Conservation (phyloP, 352 stramenopile genomes). For the Lagenidium giganteum region DNA sequence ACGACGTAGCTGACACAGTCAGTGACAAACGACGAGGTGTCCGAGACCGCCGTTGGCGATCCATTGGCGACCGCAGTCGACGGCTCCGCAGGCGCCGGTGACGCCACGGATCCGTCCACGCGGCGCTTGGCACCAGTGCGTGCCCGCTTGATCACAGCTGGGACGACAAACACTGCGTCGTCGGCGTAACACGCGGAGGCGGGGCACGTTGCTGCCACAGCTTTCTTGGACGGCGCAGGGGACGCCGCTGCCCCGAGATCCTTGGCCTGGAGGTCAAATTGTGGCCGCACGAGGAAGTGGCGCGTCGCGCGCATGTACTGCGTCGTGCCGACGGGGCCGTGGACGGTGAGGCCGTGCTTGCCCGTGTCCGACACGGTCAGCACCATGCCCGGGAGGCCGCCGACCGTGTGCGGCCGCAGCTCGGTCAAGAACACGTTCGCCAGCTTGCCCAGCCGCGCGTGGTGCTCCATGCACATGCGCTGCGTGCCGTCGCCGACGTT, state of each 20-base stretch:
- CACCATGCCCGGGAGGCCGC: constrained; percentile 84
- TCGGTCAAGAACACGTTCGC: constrained; percentile 84
- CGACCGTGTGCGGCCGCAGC: constrained; percentile 68
- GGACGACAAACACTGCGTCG: constrained; percentile 50
- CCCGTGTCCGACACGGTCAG: constrained; percentile 86
- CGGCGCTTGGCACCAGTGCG: constrained; percentile 51
- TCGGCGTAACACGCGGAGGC: constrained; percentile 49
- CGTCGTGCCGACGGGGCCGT: constrained; percentile 61
- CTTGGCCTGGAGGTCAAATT: constrained; percentile 45
- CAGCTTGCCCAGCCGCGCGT: constrained; percentile 81
- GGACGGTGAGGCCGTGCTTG: constrained; percentile 64
- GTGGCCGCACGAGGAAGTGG: constrained; percentile 73
- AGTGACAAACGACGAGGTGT: too few species aligned
- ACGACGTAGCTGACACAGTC: constrained; percentile 68
- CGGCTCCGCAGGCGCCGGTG: not conserved
- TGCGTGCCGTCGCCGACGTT: constrained; percentile 89
- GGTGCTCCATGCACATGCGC: constrained; percentile 90
- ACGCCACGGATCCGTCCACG: constrained; percentile 25
- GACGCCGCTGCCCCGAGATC: constrained; percentile 19
- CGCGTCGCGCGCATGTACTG: constrained; percentile 75
- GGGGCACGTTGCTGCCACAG: too few species aligned
- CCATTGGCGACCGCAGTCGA: not conserved
- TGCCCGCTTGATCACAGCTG: constrained; percentile 30
- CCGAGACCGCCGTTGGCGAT: too few species aligned
- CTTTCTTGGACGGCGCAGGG: not conserved